Evolutionary conservation across 2,329 filamentous ascomycete genomes (phyloP).

Genomic region (Endothia cerciana): DNA sequence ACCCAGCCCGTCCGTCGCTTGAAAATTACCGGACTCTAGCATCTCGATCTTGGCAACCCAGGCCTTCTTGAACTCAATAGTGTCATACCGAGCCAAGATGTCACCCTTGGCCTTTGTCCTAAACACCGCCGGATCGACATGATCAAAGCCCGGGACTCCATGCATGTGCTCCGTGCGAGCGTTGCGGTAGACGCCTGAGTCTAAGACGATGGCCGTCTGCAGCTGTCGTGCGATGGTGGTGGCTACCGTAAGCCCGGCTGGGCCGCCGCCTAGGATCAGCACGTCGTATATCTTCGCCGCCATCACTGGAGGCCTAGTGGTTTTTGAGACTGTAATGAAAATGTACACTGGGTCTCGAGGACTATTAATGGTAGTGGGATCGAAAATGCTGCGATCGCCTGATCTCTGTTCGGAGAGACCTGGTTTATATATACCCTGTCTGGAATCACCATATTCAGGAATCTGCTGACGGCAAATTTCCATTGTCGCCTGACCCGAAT

Average conservation of each 20-base stretch:
- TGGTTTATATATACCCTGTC: background rate
- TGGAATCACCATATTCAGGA: background rate
- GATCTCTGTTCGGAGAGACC: background rate
- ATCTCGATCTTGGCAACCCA: conserved; percentile 35
- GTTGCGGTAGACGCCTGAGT: conserved; percentile 56
- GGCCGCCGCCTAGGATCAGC: conserved; percentile 57
- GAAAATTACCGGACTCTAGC: conserved; percentile 22
- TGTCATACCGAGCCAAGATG: conserved; percentile 40
- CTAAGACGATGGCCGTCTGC: conserved; percentile 52
- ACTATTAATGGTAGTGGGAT: background rate
- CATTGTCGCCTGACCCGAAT: background rate
- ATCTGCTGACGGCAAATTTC: background rate
- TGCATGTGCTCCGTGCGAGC: conserved; percentile 53
- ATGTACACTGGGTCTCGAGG: background rate
- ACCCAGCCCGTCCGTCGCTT: conserved; percentile 44
- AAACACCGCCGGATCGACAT: conserved; percentile 41
- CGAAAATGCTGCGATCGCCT: background rate
- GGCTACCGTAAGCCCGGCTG: conserved; percentile 53
- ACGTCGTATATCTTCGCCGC: conserved; percentile 30
- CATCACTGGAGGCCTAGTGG: background rate
- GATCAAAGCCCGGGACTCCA: conserved; percentile 46
- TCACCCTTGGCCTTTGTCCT: conserved; percentile 41
- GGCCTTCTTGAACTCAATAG: conserved; percentile 36
- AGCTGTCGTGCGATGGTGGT: conserved; percentile 53
- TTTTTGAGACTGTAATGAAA: background rate